Conservation (phyloP, 1,284 basidiomycete genomes). For the Hymenochaete sp. region DNA sequence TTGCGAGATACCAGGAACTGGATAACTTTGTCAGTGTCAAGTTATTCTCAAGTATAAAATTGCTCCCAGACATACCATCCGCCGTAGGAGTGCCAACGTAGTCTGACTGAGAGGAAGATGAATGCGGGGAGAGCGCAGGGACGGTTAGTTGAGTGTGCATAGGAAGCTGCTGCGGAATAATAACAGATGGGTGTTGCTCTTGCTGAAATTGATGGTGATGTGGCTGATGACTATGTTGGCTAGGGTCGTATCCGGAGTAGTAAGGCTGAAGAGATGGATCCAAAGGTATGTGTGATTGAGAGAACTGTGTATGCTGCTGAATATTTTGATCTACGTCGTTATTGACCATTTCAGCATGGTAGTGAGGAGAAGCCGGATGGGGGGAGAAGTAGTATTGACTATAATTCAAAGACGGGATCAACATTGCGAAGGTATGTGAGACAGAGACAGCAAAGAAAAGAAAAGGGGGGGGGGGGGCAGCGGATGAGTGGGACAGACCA, state of each 20-base stretch:
- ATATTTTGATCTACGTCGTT: constrained; percentile 14
- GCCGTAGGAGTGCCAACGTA: constrained; percentile 62
- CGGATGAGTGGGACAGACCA: constrained; percentile 12
- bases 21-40: too few relatives aligned
- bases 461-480: background rate
- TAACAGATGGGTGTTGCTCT: constrained; percentile 16
- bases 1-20: constrained; percentile 34
- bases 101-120: constrained; percentile 66
- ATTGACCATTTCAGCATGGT: constrained; percentile 10
- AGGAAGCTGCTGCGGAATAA: constrained; percentile 18
- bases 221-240: constrained; percentile 12
- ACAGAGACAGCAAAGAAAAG: background rate
- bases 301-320: constrained; percentile 15
- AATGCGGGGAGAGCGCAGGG: constrained; percentile 24
- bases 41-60: too few relatives aligned
- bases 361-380: constrained; percentile 14
- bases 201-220: constrained; percentile 16
- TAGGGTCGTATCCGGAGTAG: constrained; percentile 14
- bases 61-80: constrained; percentile 37
- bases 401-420: constrained; percentile 10
- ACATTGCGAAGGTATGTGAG: constrained; percentile 10
- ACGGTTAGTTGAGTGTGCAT: constrained; percentile 14
- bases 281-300: constrained; percentile 15
- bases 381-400: constrained; percentile 14
- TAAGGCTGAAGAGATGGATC: constrained; percentile 17